Percentiles rank a stretch among this genome's conserved stretches.
phyloP scores from a whole-genome alignment of 768 basidiomycete genomes.

The Agaricus blazei region DNA sequence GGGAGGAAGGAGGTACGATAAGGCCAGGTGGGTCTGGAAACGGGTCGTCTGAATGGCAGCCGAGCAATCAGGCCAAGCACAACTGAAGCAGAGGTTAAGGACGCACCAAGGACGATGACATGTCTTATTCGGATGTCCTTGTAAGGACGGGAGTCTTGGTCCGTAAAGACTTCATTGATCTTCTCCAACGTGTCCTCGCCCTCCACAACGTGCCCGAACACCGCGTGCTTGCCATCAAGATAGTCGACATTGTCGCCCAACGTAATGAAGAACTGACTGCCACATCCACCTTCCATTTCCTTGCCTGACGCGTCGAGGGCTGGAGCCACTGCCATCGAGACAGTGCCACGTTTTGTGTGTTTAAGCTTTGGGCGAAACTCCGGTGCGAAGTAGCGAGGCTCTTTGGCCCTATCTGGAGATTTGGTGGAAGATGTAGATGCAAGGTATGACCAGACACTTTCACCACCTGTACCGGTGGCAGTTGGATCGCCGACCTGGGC shows the following conservation, averaged over 20 bases:
- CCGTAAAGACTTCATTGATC: constrained; percentile 87
- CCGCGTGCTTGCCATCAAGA: constrained; percentile 87
- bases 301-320: constrained; percentile 35
- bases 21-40: constrained; percentile 85
- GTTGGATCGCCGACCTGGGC: constrained; percentile 97
- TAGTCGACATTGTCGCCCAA: constrained; percentile 89
- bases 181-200: constrained; percentile 89
- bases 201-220: constrained; percentile 95
- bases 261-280: constrained; percentile 96
- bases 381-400: constrained; percentile 83
- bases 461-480: constrained; percentile 91
- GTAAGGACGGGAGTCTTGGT: constrained; percentile 84
- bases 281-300: constrained; percentile 65
- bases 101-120: constrained; percentile 85
- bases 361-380: constrained; percentile 79
- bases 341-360: constrained; percentile 79
- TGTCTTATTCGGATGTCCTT: constrained; percentile 95
- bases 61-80: not conserved
- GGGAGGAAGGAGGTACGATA: constrained; percentile 66
- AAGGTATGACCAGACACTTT: constrained; percentile 80
- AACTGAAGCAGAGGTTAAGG: not conserved
- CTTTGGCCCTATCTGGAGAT: constrained; percentile 26
- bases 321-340: constrained; percentile 98
- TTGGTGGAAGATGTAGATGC: constrained; percentile 31
- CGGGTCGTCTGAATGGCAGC: constrained; percentile 73